Evolutionary conservation across 208 protist genomes (phyloP), one percentile per base, ranked within the genome.

Genomic region (Tritrichomonas musculus): DNA sequence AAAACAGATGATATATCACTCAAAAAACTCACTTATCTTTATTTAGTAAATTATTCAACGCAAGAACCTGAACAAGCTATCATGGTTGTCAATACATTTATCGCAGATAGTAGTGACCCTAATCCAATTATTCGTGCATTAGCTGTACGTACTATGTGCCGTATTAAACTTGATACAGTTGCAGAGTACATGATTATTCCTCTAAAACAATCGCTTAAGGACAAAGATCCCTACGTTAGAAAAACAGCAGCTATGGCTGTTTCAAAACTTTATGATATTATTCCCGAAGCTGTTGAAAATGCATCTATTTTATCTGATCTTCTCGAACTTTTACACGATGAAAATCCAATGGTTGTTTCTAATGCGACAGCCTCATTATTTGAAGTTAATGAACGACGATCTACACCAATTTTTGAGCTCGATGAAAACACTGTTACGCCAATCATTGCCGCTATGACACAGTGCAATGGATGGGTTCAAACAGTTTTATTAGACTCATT

Each of bases 401-500:
- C 94, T 2, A 69, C 92, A 33, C 93, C 95, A 25, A 92, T 97
- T 33, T 96, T 97, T 47, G 84, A 93, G 77, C 94, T 98, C 55
- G 97, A 95, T 57, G 36, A 57, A 80, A 96, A 95, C 25, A 98
- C 95, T 92, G 94, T 98, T 27, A 97, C 97, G 36, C 98, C 98
- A 75, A 94, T 99, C 3, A 96, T 99, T 17, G 95, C 97, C 39
- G 97, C 98, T 44, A 95, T 99, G 30, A 97, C 98, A 53, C 97
- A 99, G 92, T 98, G 97, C 96, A 99, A 96, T 9, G 98, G 99
- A 95, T 97, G 99, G 99, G 98, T 98, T 8, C 98, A 99, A 95
- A 95, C 99, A 92, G 98, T 97, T 94, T 97, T 99, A 66, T 95
- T 99, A 14, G 98, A 99, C 94, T 94, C 98, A 41, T 94, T 99